Base-by-base conservation (phyloP, 768 basidiomycete species). In the Filobasidium floriforme region DNA sequence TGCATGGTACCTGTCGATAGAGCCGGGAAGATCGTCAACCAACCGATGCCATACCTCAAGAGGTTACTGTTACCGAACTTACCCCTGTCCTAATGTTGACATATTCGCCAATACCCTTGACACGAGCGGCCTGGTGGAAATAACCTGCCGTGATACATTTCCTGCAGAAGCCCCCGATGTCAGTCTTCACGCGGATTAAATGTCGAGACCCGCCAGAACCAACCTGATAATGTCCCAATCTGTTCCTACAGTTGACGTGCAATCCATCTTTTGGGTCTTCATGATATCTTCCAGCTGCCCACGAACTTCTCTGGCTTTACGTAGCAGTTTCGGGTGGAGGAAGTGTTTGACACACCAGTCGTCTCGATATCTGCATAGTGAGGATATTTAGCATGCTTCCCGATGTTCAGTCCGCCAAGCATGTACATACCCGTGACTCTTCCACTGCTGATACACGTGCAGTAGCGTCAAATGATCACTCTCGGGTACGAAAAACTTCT, bases 381-480 rank as follows among this genome's bases (percentile, higher is more conserved):
- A 60, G 37, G 41, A 40, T 76, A 67, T 52, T 54, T 52, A 51
- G 60, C 28, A 61, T 37, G 9, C 32, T 37, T 37, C 3, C 9
- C 32, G 32, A 37, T 37, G 32, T 37, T 9, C 3, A 37, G 3
- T 3, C 22, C 46, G 46, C 46, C 24, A 37, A 40, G 65, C n/a
- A 7, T 1, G 29, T 5, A 12, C 87, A 51, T 73, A 92, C 90
- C 88, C 87, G 76, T 97, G 94, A 65, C 85, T 86, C 82, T 97
- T 97, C 96, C 96, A 99, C 78, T 97, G 94, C 67, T 88, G 90
- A 80, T 92, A 99, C 1, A 98, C 96, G 74, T 99, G 96, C 70
- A 99, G 76, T 52, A 98, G 78, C 28, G 94, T 97, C 66, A 99
- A 77, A 80, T 99, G 96, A 73, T 99, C 96, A 75, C 92, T 94